Evolutionary conservation across 768 basidiomycete genomes (phyloP).

Genomic region (Mycena crocata): DNA sequence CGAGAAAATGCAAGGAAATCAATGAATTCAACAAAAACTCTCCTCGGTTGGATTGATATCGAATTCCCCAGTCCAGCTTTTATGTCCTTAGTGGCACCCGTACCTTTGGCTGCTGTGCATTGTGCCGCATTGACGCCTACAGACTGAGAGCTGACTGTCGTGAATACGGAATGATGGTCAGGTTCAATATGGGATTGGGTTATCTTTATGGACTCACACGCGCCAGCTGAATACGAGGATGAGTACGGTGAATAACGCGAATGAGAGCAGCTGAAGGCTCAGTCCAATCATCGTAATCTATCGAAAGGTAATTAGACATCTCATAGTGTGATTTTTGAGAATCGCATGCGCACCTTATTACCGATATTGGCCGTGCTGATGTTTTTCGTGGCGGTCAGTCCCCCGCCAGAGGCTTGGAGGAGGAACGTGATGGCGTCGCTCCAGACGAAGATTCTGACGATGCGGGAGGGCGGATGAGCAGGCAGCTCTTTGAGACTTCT

Average conservation of each 20-base stretch:
- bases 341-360: neutral
- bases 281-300: neutral
- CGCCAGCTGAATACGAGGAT: neutral
- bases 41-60: too few relatives aligned
- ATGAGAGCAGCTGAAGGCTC: neutral
- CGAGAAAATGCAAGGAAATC: too few relatives aligned
- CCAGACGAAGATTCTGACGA: conserved; percentile 19
- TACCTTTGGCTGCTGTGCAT: too few relatives aligned
- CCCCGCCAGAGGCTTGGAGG: conserved; percentile 10
- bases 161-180: too few relatives aligned
- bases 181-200: too few relatives aligned
- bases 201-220: neutral
- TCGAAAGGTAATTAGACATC: too few relatives aligned
- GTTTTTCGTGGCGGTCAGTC: neutral
- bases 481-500: neutral
- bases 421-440: conserved; percentile 15
- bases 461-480: conserved; percentile 1
- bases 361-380: conserved; percentile 7
- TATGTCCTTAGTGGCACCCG: too few relatives aligned
- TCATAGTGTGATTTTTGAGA: neutral
- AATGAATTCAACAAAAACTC: too few relatives aligned
- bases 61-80: too few relatives aligned
- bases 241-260: neutral
- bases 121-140: too few relatives aligned
- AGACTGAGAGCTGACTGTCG: too few relatives aligned